Conservation (phyloP, 495 filamentous ascomycete species). For the Opeltia flavorubescens region DNA sequence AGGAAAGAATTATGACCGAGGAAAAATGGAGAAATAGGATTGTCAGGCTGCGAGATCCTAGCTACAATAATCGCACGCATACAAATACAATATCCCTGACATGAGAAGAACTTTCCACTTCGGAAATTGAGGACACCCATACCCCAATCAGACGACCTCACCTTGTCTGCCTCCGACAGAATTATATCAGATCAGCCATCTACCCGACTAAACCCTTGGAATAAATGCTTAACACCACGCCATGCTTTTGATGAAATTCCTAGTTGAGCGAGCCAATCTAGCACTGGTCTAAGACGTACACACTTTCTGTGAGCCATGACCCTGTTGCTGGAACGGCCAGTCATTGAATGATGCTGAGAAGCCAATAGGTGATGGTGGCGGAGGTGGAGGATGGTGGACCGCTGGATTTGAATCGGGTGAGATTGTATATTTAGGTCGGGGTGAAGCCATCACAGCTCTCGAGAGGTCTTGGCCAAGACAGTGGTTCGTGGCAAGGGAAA, state of each 20-base stretch:
- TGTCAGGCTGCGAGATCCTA: conserved; percentile 1
- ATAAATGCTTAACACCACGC: background rate
- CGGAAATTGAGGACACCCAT: too few species aligned
- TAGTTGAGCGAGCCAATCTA: background rate
- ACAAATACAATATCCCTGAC: background rate
- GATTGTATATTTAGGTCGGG: conserved; percentile 1
- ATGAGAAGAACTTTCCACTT: background rate
- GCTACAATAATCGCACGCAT: background rate
- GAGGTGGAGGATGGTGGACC: conserved; percentile 8
- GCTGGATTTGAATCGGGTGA: conserved; percentile 1
- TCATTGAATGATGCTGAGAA: conserved; percentile 3
- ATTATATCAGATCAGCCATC: background rate
- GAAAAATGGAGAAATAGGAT: conserved; percentile 4
- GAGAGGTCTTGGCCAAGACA: conserved; percentile 9
- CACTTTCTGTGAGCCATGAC: background rate
- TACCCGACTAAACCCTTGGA: background rate
- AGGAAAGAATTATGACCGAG: background rate
- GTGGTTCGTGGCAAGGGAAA: conserved; percentile 8
- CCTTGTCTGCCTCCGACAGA: too few species aligned
- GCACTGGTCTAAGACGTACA: background rate
- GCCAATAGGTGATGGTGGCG: conserved; percentile 12
- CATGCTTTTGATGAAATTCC: background rate
- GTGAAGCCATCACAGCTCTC: conserved; percentile 4
- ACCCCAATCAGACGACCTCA: too few species aligned
- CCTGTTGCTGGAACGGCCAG: background rate